A percentile compares a stretch with the other conserved stretches of the same genome.
phyloP scores from a whole-genome alignment of 1,139 yeast species.

The Pneumocystis carinii region DNA sequence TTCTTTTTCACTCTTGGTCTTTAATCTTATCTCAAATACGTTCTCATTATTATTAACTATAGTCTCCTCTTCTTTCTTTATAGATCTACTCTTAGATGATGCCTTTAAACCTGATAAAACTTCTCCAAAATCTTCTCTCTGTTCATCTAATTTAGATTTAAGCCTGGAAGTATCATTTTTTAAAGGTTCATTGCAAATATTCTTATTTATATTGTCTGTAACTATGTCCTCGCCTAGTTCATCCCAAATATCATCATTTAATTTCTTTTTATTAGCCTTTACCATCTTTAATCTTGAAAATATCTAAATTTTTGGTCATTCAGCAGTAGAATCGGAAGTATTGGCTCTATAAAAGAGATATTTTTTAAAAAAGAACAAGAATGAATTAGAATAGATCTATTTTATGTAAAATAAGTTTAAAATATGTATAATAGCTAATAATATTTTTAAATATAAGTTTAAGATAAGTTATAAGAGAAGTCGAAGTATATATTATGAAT shows the following conservation, averaged over 20 bases:
- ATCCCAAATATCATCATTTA: slow-evolving; percentile 12
- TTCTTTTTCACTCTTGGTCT: slow-evolving; percentile 94
- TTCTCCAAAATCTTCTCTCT: slow-evolving; percentile 1
- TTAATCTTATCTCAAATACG: slow-evolving; percentile 47
- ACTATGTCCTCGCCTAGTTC: slow-evolving; percentile 11
- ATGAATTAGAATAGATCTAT: too few relatives aligned
- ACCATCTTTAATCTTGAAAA: neutral
- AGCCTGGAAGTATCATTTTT: neutral
- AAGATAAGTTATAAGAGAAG: too few relatives aligned
- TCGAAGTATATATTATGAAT: too few relatives aligned
- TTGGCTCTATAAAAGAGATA: too few relatives aligned
- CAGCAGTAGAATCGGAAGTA: neutral
- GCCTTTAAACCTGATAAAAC: slow-evolving; percentile 4
- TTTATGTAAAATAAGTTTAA: too few relatives aligned
- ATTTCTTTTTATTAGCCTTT: slow-evolving; percentile 9
- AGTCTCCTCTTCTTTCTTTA: slow-evolving; percentile 11
- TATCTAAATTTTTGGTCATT: neutral
- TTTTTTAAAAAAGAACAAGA: too few relatives aligned
- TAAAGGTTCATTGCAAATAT: slow-evolving; percentile 1
- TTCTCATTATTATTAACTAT: slow-evolving; percentile 9
- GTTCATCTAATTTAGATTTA: neutral
- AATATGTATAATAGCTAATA: too few relatives aligned
- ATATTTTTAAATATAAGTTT: too few relatives aligned
- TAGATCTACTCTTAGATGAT: slow-evolving; percentile 8
- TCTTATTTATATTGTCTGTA: neutral